phyloP scores from a whole-genome alignment of 1,284 basidiomycete species.

The Pascua guehoae region DNA sequence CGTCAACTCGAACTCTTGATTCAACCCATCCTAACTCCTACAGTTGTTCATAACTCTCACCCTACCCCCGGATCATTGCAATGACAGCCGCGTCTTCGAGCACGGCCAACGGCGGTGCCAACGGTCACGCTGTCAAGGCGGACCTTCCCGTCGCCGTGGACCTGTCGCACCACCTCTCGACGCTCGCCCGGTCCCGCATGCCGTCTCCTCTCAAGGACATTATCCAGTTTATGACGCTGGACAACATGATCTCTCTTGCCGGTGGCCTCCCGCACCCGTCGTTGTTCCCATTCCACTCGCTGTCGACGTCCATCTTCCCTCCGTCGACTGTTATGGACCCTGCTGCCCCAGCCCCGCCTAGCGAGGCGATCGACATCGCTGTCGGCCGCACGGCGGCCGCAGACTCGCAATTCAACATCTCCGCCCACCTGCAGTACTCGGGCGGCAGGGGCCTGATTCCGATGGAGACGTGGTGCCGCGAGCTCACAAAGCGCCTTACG shows the following conservation, averaged over 20 bases:
- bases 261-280: slow-evolving; percentile 42
- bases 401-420: slow-evolving; percentile 40
- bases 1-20: too few species aligned
- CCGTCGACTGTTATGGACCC: slow-evolving; percentile 50
- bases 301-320: slow-evolving; percentile 31
- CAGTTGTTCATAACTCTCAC: too few species aligned
- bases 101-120: too few species aligned
- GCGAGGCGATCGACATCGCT: slow-evolving; percentile 58
- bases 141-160: slow-evolving; percentile 49
- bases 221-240: slow-evolving; percentile 24
- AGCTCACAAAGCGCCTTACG: slow-evolving; percentile 60
- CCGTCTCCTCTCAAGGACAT: slow-evolving; percentile 60
- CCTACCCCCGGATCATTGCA: too few species aligned
- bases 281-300: slow-evolving; percentile 40
- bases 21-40: too few species aligned
- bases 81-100: neutral
- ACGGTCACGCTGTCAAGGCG: too few species aligned
- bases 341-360: slow-evolving; percentile 43
- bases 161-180: slow-evolving; percentile 57
- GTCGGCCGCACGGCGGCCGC: slow-evolving; percentile 41
- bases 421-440: slow-evolving; percentile 67
- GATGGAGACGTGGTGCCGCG: slow-evolving; percentile 36
- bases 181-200: slow-evolving; percentile 55
- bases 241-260: slow-evolving; percentile 33
- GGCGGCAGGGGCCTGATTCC: slow-evolving; percentile 26